Evolutionary conservation across 345 rosid genomes (phyloP).

Genomic region (Orychophragmus violaceus): DNA sequence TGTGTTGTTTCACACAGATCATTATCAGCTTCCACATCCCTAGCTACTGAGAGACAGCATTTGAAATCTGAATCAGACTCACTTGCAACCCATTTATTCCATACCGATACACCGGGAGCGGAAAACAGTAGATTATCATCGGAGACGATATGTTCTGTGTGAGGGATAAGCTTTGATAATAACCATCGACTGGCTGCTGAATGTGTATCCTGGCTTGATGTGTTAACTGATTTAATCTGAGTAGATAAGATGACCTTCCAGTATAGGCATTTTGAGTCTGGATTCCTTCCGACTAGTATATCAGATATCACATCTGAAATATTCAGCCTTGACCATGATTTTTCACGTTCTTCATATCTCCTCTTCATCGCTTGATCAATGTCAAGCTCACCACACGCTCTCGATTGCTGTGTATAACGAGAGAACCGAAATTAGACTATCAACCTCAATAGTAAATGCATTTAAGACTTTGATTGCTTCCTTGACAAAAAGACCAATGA

Average conservation of each 20-base stretch:
- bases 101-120: constrained; percentile 59
- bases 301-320: constrained; percentile 61
- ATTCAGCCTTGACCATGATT: constrained; percentile 81
- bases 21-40: constrained; percentile 36
- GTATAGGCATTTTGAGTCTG: constrained; percentile 57
- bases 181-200: constrained; percentile 57
- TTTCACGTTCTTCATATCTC: constrained; percentile 55
- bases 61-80: constrained; percentile 34
- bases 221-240: constrained; percentile 34
- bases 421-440: constrained; percentile 14
- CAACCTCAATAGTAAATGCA: constrained; percentile 11
- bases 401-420: constrained; percentile 40
- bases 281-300: constrained; percentile 46
- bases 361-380: constrained; percentile 60
- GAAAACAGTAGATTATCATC: constrained; percentile 46
- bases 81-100: constrained; percentile 63
- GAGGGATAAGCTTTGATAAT: constrained; percentile 66
- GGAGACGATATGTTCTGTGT: constrained; percentile 36
- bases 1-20: constrained; percentile 32
- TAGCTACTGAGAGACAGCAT: constrained; percentile 67
- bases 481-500: neutral
- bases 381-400: constrained; percentile 42
- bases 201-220: constrained; percentile 27
- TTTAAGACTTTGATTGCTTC: no score
- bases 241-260: constrained; percentile 68